Percentiles rank a stretch among this genome's conserved stretches.
phyloP scores from a whole-genome alignment of 371 early-diverging fungal species.

The Mycotypha africana region DNA sequence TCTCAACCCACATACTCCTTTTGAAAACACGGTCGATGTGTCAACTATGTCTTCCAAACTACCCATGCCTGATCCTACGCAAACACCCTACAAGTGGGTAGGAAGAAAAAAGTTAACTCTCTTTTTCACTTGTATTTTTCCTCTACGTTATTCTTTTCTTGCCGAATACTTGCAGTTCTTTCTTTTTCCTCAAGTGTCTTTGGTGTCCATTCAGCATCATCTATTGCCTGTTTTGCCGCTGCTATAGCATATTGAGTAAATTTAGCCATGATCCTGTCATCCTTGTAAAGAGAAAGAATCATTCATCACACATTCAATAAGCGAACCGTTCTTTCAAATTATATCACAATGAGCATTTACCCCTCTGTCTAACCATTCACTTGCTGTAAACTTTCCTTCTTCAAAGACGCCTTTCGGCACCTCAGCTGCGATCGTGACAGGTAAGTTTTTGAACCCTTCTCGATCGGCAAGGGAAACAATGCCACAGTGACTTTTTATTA shows the following conservation, averaged over 20 bases:
- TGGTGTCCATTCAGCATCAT: slow-evolving; percentile 72
- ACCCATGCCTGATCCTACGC: slow-evolving; percentile 91
- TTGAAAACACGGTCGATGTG: slow-evolving; percentile 47
- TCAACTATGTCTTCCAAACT: slow-evolving; percentile 78
- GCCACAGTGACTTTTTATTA: slow-evolving; percentile 73
- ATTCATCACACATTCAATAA: neutral
- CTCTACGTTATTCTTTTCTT: neutral
- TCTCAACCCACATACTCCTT: too few relatives aligned
- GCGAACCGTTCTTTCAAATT: neutral
- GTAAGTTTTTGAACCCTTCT: slow-evolving; percentile 54
- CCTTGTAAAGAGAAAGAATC: slow-evolving; percentile 36
- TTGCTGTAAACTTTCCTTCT: slow-evolving; percentile 59
- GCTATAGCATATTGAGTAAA: slow-evolving; percentile 88
- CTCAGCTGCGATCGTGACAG: slow-evolving; percentile 79
- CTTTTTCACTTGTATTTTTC: too few relatives aligned
- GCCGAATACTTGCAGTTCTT: slow-evolving; percentile 37
- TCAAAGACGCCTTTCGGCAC: slow-evolving; percentile 53
- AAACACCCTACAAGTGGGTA: slow-evolving; percentile 56
- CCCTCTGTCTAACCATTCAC: slow-evolving; percentile 71
- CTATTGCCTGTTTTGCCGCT: slow-evolving; percentile 82
- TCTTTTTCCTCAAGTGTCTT: slow-evolving; percentile 50
- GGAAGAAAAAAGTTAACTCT: neutral
- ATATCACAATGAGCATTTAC: neutral
- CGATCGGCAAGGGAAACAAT: slow-evolving; percentile 59
- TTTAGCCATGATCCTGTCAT: slow-evolving; percentile 69